A percentile compares a stretch with the other conserved stretches of the same genome.
Evolutionary conservation across 352 stramenopile species (phyloP).

Genomic region (Phytophthora europaea): DNA sequence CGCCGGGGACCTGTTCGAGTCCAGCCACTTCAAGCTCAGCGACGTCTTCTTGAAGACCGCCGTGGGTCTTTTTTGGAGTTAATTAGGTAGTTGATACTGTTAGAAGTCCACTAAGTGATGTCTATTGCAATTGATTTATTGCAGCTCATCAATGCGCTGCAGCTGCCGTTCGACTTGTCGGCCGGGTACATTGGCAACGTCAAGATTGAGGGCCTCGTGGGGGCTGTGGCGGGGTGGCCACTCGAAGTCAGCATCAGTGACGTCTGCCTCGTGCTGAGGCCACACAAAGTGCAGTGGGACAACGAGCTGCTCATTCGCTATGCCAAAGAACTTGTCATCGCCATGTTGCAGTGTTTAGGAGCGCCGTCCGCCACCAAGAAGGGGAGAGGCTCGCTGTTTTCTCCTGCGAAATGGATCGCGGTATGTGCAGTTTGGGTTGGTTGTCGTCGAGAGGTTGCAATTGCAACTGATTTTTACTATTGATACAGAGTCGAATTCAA

Average conservation of each 20-base stretch:
- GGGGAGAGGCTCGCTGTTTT: constrained; percentile 46
- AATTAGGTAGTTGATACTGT: neutral
- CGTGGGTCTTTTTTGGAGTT: constrained; percentile 28
- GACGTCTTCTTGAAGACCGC: constrained; percentile 74
- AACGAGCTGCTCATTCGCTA: constrained; percentile 81
- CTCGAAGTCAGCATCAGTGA: constrained; percentile 64
- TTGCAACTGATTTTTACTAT: constrained; percentile 3
- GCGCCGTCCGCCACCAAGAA: constrained; percentile 41
- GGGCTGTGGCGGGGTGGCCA: constrained; percentile 64
- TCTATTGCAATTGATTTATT: neutral
- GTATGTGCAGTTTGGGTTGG: constrained; percentile 26
- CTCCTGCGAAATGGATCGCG: constrained; percentile 71
- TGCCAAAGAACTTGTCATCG: constrained; percentile 68
- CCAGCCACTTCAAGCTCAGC: constrained; percentile 70
- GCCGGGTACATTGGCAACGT: constrained; percentile 76
- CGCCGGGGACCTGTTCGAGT: constrained; percentile 78
- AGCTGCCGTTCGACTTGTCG: constrained; percentile 74
- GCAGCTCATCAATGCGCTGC: constrained; percentile 71
- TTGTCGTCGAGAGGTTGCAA: too few relatives aligned
- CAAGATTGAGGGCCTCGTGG: constrained; percentile 70
- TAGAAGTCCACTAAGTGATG: neutral
- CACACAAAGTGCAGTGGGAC: constrained; percentile 68
- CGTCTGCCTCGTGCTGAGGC: constrained; percentile 69
- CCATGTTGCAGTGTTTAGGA: constrained; percentile 63
- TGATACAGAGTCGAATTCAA: constrained; percentile 54